These are phyloP conservation scores for Gossypium schwendimanii DNA, from an alignment of 441 rosid genomes.

Conservation along the genomic window DNA sequence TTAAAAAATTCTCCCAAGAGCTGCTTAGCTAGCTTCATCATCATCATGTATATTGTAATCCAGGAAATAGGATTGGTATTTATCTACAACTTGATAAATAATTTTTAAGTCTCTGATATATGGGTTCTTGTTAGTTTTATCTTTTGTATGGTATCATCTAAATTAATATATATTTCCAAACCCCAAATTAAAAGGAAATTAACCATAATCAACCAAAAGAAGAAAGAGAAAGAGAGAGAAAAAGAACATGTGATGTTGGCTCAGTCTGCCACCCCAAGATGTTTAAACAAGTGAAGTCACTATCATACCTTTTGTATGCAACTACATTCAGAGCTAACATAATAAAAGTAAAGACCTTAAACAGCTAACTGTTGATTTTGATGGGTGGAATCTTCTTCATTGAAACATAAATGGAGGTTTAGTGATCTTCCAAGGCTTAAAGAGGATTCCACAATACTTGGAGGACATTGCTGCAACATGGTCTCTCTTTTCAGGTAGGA, in stretches of 20 bases:
- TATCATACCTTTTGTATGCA: conserved; percentile 18
- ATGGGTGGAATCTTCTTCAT: conserved; percentile 66
- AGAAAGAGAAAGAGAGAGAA: neutral
- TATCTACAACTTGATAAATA: too few relatives aligned
- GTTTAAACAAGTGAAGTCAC: conserved; percentile 4
- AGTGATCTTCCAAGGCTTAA: conserved; percentile 20
- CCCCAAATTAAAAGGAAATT: too few relatives aligned
- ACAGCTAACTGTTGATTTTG: conserved; percentile 60
- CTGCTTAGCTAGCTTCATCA: too few relatives aligned
- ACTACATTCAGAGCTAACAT: conserved; percentile 14
- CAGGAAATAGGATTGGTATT: too few relatives aligned
- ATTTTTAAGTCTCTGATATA: too few relatives aligned
- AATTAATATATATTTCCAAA: too few relatives aligned
- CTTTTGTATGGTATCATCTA: too few relatives aligned
- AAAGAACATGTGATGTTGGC: neutral
- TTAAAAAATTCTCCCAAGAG: neutral
- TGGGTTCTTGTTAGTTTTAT: too few relatives aligned
- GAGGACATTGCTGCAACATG: conserved; percentile 38
- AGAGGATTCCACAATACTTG: conserved; percentile 25
- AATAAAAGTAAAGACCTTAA: neutral
- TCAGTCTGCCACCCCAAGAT: conserved; percentile 12
- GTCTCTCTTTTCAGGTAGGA: conserved; percentile 57
- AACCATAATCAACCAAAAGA: neutral
- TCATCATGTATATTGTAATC: too few relatives aligned
- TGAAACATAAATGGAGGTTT: conserved; percentile 39